Evolutionary conservation across 495 filamentous ascomycete genomes (phyloP).

Genomic region (Aspergillus baeticus): DNA sequence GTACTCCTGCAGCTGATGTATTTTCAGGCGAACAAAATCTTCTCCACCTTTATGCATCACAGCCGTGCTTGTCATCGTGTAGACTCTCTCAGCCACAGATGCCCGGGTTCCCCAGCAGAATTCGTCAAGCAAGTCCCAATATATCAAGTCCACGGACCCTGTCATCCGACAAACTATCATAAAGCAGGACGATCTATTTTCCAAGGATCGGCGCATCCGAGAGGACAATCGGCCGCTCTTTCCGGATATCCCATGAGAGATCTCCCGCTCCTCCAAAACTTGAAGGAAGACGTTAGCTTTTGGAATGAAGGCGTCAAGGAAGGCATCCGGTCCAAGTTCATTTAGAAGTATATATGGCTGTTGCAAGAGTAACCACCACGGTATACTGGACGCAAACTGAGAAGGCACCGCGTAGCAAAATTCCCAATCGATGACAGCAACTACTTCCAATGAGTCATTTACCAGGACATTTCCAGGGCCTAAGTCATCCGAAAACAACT

Average conservation of each 20-base stretch:
- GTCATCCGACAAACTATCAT: neutral
- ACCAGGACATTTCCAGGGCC: constrained; percentile 3
- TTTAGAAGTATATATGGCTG: neutral
- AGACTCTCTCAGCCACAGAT: neutral
- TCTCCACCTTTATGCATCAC: constrained; percentile 6
- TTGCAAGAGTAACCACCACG: constrained; percentile 8
- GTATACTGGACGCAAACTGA: neutral
- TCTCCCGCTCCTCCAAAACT: neutral
- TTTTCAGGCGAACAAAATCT: neutral
- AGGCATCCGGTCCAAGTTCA: neutral
- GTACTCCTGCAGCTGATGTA: constrained; percentile 1
- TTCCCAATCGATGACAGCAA: constrained; percentile 6
- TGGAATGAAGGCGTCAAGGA: neutral
- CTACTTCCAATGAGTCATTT: neutral
- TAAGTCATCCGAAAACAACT: constrained; percentile 4
- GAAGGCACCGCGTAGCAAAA: constrained; percentile 1
- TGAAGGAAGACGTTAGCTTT: neutral
- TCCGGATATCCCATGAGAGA: neutral
- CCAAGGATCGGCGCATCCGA: neutral
- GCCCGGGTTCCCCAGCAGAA: constrained; percentile 1
- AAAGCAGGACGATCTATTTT: neutral
- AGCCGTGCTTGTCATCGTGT: neutral
- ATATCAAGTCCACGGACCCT: neutral
- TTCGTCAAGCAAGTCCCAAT: constrained; percentile 8
- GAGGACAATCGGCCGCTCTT: neutral